A percentile compares a stretch with the other conserved stretches of the same genome.
phyloP scores from a whole-genome alignment of 768 basidiomycete genomes.

The Boletellus emodensis region DNA sequence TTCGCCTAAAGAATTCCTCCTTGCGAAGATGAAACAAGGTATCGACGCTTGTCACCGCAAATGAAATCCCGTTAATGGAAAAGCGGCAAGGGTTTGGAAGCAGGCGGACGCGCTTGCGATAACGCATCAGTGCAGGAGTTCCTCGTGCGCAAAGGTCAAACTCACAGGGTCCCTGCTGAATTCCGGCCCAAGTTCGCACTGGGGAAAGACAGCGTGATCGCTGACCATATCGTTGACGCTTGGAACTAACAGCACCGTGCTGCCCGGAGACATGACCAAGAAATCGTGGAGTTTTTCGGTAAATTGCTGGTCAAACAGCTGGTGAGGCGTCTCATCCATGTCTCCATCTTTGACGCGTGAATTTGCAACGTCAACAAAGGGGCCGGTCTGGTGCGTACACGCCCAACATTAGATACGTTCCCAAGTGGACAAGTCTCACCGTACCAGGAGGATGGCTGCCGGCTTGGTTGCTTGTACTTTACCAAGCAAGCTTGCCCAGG shows the following conservation, averaged over 20 bases:
- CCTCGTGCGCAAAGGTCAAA: background rate
- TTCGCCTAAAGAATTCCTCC: conserved; percentile 72
- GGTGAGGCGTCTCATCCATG: conserved; percentile 54
- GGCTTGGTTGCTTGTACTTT: conserved; percentile 64
- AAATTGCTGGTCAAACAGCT: conserved; percentile 69
- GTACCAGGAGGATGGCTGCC: conserved; percentile 72
- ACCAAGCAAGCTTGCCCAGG: conserved; percentile 62
- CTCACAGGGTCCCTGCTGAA: conserved; percentile 52
- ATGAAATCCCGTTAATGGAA: conserved; percentile 76
- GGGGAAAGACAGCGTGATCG: conserved; percentile 82
- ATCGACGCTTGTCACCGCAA: conserved; percentile 83
- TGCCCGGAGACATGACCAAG: conserved; percentile 59
- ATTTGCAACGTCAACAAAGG: conserved; percentile 82
- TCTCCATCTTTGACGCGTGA: conserved; percentile 74
- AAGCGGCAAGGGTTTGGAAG: conserved; percentile 88
- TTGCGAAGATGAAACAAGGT: conserved; percentile 84
- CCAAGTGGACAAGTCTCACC: conserved; percentile 8
- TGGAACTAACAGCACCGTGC: conserved; percentile 75
- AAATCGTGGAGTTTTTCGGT: conserved; percentile 52
- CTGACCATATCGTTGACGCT: conserved; percentile 78
- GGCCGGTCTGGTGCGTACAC: conserved; percentile 63
- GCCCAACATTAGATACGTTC: background rate
- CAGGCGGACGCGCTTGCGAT: conserved; percentile 61
- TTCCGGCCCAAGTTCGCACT: conserved; percentile 52
- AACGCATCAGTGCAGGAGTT: background rate